Conservation (phyloP, 169 alveolate species). For the Sarcocystis neurona region DNA sequence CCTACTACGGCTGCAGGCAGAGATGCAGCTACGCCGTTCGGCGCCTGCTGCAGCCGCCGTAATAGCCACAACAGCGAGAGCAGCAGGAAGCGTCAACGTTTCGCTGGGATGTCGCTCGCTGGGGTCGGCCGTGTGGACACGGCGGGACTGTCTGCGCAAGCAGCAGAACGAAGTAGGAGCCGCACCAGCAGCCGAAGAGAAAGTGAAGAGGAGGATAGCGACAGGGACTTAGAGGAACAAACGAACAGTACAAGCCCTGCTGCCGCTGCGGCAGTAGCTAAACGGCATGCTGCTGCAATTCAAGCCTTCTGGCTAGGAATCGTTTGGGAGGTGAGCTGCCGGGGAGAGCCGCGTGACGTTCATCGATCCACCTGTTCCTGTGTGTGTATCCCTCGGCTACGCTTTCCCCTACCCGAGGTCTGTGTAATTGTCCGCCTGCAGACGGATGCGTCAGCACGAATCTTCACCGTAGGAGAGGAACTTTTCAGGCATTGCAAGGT, state of each 20-base stretch:
- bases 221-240: not conserved
- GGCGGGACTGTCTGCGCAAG: no score
- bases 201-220: not conserved
- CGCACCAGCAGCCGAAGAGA: not conserved
- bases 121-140: no score
- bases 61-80: no score
- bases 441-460: no score
- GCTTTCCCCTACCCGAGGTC: not conserved
- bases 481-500: not conserved
- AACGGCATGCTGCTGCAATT: not conserved
- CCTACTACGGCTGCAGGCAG: no score
- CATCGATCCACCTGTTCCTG: not conserved
- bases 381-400: not conserved
- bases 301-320: constrained; percentile 34
- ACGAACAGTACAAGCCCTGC: not conserved
- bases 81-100: no score
- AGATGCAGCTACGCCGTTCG: no score
- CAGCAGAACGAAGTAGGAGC: not conserved
- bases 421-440: no score
- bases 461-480: no score
- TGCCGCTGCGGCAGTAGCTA: not conserved
- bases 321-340: constrained; percentile 2
- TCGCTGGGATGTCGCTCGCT: no score
- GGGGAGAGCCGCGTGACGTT: no score
- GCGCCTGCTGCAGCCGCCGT: no score